Evolutionary conservation across 148 eudicot genomes (phyloP).

Genomic region (Rhododendron molle): DNA sequence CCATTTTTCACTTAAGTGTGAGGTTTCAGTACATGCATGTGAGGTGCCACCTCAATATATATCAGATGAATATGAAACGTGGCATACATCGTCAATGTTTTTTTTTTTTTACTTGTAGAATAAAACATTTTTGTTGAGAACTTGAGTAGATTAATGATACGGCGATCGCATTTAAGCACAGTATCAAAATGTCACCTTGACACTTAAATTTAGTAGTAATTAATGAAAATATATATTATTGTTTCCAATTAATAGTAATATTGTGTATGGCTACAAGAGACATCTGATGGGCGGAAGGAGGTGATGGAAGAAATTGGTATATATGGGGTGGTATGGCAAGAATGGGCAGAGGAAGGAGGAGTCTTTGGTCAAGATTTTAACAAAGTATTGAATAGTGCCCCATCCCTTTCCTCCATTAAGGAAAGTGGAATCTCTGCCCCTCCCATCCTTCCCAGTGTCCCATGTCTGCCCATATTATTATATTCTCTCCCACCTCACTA

Average conservation of each 20-base stretch:
- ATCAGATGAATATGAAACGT: not conserved
- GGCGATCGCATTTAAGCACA: not conserved
- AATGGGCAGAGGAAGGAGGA: constrained; percentile 37
- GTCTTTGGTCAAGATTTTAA: constrained; percentile 48
- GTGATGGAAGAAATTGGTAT: no score
- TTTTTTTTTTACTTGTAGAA: not conserved
- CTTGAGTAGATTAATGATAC: no score
- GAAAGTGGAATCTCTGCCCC: constrained; percentile 49
- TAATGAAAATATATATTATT: no score
- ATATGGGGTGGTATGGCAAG: constrained; percentile 19
- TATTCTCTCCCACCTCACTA: not conserved
- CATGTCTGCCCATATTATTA: constrained; percentile 14
- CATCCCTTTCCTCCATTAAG: constrained; percentile 50
- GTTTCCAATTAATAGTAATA: no score
- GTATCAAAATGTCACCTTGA: no score
- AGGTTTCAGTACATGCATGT: no score
- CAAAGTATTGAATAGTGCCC: constrained; percentile 42
- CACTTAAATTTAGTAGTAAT: no score
- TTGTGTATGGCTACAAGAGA: not conserved
- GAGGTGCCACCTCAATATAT: no score
- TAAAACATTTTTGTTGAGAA: not conserved
- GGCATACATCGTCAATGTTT: not conserved
- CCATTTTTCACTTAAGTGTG: no score
- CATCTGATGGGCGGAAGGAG: not conserved
- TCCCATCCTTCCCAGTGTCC: constrained; percentile 31